phyloP scores from a whole-genome alignment of 192 early-diverging fungal species.

The Linnemannia elongata region DNA sequence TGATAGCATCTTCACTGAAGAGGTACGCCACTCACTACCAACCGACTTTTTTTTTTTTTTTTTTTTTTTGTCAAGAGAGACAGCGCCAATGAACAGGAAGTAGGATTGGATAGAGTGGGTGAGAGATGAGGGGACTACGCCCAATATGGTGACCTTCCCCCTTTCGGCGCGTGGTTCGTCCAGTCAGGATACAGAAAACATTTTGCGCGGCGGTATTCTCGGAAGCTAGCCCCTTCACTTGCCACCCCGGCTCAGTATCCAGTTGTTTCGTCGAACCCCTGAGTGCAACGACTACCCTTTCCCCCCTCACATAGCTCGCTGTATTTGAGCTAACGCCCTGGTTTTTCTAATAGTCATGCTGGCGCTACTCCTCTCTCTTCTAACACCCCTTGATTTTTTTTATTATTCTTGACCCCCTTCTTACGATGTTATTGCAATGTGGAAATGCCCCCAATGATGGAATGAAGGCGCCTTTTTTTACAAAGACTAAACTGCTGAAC shows the following conservation, averaged over 20 bases:
- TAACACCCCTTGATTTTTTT: neutral
- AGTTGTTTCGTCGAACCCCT: neutral
- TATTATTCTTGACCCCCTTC: neutral
- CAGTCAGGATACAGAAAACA: too few species aligned
- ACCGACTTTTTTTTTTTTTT: neutral
- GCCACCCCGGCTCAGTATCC: neutral
- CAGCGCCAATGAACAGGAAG: neutral
- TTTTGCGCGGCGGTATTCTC: neutral
- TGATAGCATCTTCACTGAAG: conserved; percentile 66
- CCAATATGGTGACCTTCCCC: neutral
- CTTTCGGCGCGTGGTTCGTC: neutral
- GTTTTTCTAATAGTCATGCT: neutral
- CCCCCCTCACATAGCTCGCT: neutral
- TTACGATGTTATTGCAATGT: neutral
- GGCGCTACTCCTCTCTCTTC: neutral
- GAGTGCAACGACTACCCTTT: neutral
- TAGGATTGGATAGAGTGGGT: neutral
- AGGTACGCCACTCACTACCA: conserved; percentile 58
- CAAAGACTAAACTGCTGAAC: conserved; percentile 46
- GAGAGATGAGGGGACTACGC: neutral
- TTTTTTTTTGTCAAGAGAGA: neutral
- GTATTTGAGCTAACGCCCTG: neutral
- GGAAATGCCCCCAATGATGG: neutral
- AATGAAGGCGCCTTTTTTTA: neutral
- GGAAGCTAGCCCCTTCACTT: neutral